phyloP scores from a whole-genome alignment of 805 yeast genomes.

The Candida cerambycidarum region DNA sequence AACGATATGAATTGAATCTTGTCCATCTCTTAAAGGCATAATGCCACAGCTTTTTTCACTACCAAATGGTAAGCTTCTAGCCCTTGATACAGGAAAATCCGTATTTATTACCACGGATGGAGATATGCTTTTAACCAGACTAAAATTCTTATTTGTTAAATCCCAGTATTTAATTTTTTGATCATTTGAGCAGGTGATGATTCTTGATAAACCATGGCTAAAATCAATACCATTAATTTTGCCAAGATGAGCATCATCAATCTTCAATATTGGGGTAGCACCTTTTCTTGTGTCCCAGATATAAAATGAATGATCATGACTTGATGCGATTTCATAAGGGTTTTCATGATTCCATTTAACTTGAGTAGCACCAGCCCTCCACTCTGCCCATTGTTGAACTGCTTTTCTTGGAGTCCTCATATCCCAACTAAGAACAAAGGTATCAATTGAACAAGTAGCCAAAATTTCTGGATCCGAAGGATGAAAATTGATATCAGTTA shows the following conservation, averaged over 20 bases:
- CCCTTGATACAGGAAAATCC: conserved; percentile 85
- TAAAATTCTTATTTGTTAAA: conserved; percentile 30
- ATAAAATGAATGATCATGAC: conserved; percentile 78
- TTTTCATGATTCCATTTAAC: conserved; percentile 88
- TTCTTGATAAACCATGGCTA: conserved; percentile 54
- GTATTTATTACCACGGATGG: conserved; percentile 66
- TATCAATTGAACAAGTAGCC: conserved; percentile 93
- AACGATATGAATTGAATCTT: conserved; percentile 58
- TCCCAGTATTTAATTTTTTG: conserved; percentile 82
- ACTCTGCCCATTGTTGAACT: conserved; percentile 79
- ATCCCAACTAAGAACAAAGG: conserved; percentile 89
- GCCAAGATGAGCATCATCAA: conserved; percentile 71
- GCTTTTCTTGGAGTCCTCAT: conserved; percentile 77
- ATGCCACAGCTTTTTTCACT: conserved; percentile 69
- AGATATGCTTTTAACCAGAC: conserved; percentile 20
- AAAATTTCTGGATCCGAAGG: conserved; percentile 80
- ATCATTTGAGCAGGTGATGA: conserved; percentile 87
- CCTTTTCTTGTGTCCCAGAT: conserved; percentile 91
- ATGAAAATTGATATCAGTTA: conserved; percentile 93
- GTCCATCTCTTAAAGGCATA: conserved; percentile 89
- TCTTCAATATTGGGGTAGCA: conserved; percentile 64
- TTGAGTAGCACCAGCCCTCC: conserved; percentile 93
- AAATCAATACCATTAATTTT: conserved; percentile 90
- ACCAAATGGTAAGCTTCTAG: conserved; percentile 88
- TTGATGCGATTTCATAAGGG: conserved; percentile 74